Evolutionary conservation across 164 flowering plant genomes (phyloP).

Genomic region (Liriodendron chinense): DNA sequence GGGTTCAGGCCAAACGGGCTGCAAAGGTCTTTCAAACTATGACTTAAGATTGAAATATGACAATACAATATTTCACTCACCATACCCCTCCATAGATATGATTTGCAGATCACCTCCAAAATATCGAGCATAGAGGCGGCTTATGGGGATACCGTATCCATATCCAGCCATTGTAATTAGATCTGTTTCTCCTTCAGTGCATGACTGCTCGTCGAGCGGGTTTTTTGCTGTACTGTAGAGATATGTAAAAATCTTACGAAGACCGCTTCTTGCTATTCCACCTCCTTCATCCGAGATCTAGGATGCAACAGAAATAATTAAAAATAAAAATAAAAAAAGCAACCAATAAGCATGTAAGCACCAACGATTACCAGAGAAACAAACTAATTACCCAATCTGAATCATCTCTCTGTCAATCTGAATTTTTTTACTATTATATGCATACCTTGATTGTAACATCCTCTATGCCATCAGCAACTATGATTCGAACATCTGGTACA

Average conservation of each 20-base stretch:
- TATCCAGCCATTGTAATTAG: slow-evolving; percentile 90
- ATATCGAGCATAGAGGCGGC: slow-evolving; percentile 94
- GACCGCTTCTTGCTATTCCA: slow-evolving; percentile 96
- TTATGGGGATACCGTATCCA: slow-evolving; percentile 96
- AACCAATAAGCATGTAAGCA: neutral
- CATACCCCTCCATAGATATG: slow-evolving; percentile 99
- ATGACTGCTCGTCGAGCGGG: slow-evolving; percentile 60
- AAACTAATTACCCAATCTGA: neutral
- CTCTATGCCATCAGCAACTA: slow-evolving; percentile 94
- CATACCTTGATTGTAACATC: slow-evolving; percentile 93
- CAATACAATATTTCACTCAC: slow-evolving; percentile 36
- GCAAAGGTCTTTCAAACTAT: too few species aligned
- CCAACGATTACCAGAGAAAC: neutral
- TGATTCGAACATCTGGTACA: slow-evolving; percentile 77
- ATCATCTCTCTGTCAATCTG: neutral
- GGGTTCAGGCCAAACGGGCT: too few species aligned
- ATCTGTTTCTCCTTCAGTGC: slow-evolving; percentile 42
- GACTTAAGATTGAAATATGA: too few species aligned
- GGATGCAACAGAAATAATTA: neutral
- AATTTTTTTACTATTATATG: neutral
- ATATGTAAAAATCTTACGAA: slow-evolving; percentile 87
- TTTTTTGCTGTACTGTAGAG: slow-evolving; percentile 94
- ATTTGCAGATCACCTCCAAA: slow-evolving; percentile 97
- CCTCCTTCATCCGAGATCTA: slow-evolving; percentile 99
- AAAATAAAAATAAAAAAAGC: neutral